These are phyloP conservation scores for Circinella umbellata DNA, from an alignment of 371 early-diverging fungal species.

Conservation along the genomic window DNA sequence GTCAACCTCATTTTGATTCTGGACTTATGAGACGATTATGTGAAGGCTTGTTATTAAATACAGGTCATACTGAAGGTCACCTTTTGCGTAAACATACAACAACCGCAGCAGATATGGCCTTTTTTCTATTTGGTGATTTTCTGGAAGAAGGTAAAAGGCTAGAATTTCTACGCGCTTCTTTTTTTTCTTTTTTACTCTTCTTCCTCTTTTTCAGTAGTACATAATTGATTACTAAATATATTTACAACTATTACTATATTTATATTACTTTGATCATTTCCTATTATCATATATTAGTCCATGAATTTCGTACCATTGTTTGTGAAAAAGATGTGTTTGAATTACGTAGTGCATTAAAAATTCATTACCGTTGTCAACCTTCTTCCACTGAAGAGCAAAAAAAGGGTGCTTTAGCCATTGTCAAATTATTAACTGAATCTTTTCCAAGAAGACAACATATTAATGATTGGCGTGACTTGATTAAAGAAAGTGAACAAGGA, in stretches of 20 bases:
- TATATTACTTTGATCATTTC: too few relatives aligned
- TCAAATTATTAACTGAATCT: slow-evolving; percentile 63
- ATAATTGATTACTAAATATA: too few relatives aligned
- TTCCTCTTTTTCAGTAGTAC: too few relatives aligned
- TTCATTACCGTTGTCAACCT: slow-evolving; percentile 84
- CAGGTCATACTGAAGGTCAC: slow-evolving; percentile 69
- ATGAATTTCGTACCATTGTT: slow-evolving; percentile 78
- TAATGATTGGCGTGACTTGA: slow-evolving; percentile 89
- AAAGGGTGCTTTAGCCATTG: slow-evolving; percentile 72
- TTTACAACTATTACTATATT: too few relatives aligned
- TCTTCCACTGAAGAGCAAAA: slow-evolving; percentile 69
- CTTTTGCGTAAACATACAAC: slow-evolving; percentile 68
- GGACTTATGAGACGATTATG: slow-evolving; percentile 84
- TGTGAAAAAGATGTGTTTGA: slow-evolving; percentile 76
- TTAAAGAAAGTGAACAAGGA: slow-evolving; percentile 77
- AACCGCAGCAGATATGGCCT: slow-evolving; percentile 84
- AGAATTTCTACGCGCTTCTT: too few relatives aligned
- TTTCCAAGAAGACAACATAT: slow-evolving; percentile 49
- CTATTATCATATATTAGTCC: slow-evolving; percentile 16
- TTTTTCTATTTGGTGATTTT: slow-evolving; percentile 92
- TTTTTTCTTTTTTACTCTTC: too few relatives aligned
- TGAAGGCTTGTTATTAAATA: slow-evolving; percentile 83
- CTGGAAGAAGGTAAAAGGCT: slow-evolving; percentile 75
- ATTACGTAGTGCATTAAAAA: slow-evolving; percentile 75
- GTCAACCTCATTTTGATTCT: slow-evolving; percentile 80